A percentile compares a stretch with the other conserved stretches of the same genome.
Evolutionary conservation across 2,329 filamentous ascomycete species (phyloP).

Genomic region (Pseudogymnoascus sp.): DNA sequence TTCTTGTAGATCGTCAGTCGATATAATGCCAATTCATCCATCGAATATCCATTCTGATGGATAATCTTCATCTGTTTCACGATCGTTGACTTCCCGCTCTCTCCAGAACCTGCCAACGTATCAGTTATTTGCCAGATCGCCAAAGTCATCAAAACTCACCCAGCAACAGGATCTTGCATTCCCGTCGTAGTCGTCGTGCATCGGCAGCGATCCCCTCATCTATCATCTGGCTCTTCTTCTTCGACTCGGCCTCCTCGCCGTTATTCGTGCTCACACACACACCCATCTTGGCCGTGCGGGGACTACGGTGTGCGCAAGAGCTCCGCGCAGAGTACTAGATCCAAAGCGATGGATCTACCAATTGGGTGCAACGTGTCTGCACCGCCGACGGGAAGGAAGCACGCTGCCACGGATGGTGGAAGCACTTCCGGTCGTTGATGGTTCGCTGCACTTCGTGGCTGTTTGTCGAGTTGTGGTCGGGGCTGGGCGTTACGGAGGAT

Average conservation of each 20-base stretch:
- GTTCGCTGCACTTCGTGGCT: background rate
- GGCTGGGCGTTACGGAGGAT: slow-evolving; percentile 3
- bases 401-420: slow-evolving; percentile 7
- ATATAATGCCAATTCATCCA: slow-evolving; percentile 90
- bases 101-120: slow-evolving; percentile 69
- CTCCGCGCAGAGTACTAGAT: background rate
- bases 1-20: slow-evolving; percentile 98
- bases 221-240: slow-evolving; percentile 94
- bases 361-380: slow-evolving; percentile 6
- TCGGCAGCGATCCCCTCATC: slow-evolving; percentile 92
- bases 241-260: slow-evolving; percentile 76
- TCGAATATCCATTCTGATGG: slow-evolving; percentile 93
- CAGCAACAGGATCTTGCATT: slow-evolving; percentile 97
- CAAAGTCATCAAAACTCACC: slow-evolving; percentile 51
- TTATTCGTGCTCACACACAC: slow-evolving; percentile 79
- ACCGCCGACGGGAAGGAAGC: slow-evolving; percentile 1
- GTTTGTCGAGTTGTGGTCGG: background rate
- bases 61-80: slow-evolving; percentile 99
- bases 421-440: slow-evolving; percentile 7
- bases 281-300: slow-evolving; percentile 60
- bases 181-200: slow-evolving; percentile 81
- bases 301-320: slow-evolving; percentile 5
- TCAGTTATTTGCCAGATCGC: slow-evolving; percentile 19
- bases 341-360: slow-evolving; percentile 8
- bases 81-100: slow-evolving; percentile 98